These are phyloP conservation scores for Periconia digitata DNA, from an alignment of 2,329 filamentous ascomycete genomes.

Conservation along the genomic window DNA sequence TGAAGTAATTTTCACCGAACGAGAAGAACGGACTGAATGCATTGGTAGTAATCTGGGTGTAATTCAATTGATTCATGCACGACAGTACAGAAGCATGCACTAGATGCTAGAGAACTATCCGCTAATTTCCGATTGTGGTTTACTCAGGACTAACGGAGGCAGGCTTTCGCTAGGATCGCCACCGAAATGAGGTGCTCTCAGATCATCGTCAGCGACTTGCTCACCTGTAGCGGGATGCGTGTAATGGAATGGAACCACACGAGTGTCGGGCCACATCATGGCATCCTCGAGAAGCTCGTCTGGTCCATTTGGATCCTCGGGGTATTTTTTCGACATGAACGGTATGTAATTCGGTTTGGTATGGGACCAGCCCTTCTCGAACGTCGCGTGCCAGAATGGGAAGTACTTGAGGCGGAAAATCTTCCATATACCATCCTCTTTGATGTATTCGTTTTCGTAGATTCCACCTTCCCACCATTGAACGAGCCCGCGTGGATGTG, in stretches of 20 bases:
- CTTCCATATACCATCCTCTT: constrained; percentile 58
- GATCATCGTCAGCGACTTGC: constrained; percentile 48
- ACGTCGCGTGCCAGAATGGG: constrained; percentile 58
- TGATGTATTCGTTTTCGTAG: constrained; percentile 63
- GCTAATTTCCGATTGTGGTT: constrained; percentile 23
- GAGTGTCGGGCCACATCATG: constrained; percentile 60
- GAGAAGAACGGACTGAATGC: too few species aligned
- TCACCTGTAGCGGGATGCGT: constrained; percentile 54
- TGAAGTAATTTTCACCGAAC: too few species aligned
- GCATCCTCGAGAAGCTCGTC: constrained; percentile 57
- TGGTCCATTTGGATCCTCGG: constrained; percentile 54
- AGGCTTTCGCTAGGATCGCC: constrained; percentile 44
- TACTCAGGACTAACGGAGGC: constrained; percentile 47
- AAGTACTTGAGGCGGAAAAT: constrained; percentile 58
- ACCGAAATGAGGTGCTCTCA: constrained; percentile 53
- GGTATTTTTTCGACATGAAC: constrained; percentile 52
- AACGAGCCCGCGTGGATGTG: constrained; percentile 54
- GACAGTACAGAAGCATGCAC: too few species aligned
- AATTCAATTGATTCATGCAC: too few species aligned
- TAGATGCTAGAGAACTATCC: too few species aligned
- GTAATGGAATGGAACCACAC: constrained; percentile 58
- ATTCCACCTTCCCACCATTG: constrained; percentile 63
- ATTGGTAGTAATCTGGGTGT: too few species aligned
- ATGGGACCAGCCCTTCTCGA: constrained; percentile 57
- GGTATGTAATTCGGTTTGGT: constrained; percentile 58